Conservation (phyloP, 139 green algal species). For the Eudorina sp. region DNA sequence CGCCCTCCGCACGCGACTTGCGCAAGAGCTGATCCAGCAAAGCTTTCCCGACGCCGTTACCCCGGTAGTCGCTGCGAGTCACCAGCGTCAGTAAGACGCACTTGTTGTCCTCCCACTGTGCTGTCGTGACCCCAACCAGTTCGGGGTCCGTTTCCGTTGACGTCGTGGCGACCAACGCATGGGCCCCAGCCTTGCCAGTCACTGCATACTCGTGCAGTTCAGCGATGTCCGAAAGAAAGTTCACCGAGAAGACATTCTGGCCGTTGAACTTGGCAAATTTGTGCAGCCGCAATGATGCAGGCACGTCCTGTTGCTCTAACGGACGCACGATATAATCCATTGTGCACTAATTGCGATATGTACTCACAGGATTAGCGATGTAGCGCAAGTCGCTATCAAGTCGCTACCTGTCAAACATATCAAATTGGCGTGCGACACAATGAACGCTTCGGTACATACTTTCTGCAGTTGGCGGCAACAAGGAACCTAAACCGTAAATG, state of each 20-base stretch:
- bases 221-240: background rate
- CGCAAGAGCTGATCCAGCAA: background rate
- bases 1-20: background rate
- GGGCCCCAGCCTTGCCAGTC: background rate
- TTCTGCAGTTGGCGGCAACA: too few relatives aligned
- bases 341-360: too few relatives aligned
- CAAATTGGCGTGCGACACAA: too few relatives aligned
- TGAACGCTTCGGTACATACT: too few relatives aligned
- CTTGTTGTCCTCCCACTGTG: background rate
- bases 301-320: background rate
- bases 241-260: background rate
- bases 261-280: slow-evolving; percentile 28
- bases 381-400: too few relatives aligned
- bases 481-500: too few relatives aligned
- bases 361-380: too few relatives aligned
- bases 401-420: too few relatives aligned
- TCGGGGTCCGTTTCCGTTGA: background rate
- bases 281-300: background rate
- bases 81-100: slow-evolving; percentile 2
- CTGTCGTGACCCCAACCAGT: slow-evolving; percentile 20
- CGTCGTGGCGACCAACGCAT: background rate
- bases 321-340: background rate
- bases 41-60: background rate
- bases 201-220: background rate
- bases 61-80: background rate